Evolutionary conservation across 441 rosid species (phyloP).

Genomic region (Adansonia madagascariensis): DNA sequence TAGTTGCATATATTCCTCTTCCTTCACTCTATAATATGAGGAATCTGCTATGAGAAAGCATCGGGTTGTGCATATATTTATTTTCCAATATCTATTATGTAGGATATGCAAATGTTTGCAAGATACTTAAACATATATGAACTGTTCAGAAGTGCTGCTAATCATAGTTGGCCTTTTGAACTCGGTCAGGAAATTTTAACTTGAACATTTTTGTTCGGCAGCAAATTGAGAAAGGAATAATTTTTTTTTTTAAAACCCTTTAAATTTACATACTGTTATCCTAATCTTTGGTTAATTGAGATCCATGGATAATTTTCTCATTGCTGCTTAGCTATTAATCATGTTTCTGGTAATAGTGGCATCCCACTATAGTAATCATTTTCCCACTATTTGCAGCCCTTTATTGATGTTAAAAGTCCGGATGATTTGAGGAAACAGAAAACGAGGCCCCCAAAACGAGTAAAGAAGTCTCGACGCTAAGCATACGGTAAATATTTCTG

Average conservation of each 20-base stretch:
- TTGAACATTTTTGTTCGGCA: background rate
- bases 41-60: background rate
- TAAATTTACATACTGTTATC: background rate
- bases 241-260: background rate
- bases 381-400: constrained; percentile 58
- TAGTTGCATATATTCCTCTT: background rate
- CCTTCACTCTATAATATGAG: background rate
- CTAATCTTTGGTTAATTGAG: background rate
- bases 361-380: background rate
- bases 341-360: background rate
- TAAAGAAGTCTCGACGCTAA: constrained; percentile 61
- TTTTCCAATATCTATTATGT: background rate
- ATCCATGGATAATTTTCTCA: background rate
- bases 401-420: constrained; percentile 49
- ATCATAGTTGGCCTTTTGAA: background rate
- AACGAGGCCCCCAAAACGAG: constrained; percentile 48
- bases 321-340: background rate
- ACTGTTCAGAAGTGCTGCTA: background rate
- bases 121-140: background rate
- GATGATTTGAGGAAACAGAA: constrained; percentile 53
- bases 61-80: background rate
- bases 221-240: background rate
- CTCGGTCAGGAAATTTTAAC: background rate
- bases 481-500: constrained; percentile 23
- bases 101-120: background rate